phyloP scores from a whole-genome alignment of 176 grass and related monocot genomes.

The Paspalum notatum region DNA sequence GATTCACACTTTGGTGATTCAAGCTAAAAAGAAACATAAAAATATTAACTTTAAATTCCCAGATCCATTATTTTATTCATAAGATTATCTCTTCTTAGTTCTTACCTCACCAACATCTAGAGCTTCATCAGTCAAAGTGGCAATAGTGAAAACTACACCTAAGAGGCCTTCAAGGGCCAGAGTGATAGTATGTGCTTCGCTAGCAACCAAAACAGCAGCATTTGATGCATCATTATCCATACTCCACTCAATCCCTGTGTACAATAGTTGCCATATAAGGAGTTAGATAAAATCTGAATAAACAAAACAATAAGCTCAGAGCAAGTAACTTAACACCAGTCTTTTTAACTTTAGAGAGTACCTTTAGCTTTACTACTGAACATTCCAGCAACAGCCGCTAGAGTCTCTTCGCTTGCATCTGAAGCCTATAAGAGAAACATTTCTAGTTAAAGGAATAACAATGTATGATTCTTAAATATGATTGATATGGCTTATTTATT shows the following conservation, averaged over 20 bases:
- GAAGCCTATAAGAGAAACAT: constrained; percentile 67
- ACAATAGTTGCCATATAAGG: neutral
- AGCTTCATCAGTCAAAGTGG: constrained; percentile 97
- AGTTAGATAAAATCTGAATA: constrained; percentile 12
- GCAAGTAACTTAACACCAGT: constrained; percentile 11
- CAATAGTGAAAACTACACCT: constrained; percentile 97
- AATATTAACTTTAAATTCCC: constrained; percentile 12
- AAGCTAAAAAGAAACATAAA: constrained; percentile 67
- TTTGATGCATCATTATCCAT: constrained; percentile 98
- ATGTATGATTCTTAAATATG: neutral
- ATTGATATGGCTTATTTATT: too few species aligned
- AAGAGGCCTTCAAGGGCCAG: constrained; percentile 93
- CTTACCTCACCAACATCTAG: constrained; percentile 89
- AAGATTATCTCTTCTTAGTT: constrained; percentile 47
- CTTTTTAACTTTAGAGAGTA: constrained; percentile 42
- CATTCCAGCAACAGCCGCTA: constrained; percentile 96
- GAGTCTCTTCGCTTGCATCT: constrained; percentile 94
- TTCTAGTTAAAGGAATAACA: constrained; percentile 36
- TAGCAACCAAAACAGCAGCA: constrained; percentile 96
- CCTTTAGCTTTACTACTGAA: constrained; percentile 99
- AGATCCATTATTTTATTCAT: constrained; percentile 11
- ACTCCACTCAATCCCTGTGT: constrained; percentile 95
- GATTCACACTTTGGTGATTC: constrained; percentile 88
- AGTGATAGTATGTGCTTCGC: constrained; percentile 97
- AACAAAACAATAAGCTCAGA: constrained; percentile 25